Percentiles rank a stretch among this genome's conserved stretches.
Conservation (phyloP, 2,329 filamentous ascomycete genomes). For the Nigrospora oryzae region DNA sequence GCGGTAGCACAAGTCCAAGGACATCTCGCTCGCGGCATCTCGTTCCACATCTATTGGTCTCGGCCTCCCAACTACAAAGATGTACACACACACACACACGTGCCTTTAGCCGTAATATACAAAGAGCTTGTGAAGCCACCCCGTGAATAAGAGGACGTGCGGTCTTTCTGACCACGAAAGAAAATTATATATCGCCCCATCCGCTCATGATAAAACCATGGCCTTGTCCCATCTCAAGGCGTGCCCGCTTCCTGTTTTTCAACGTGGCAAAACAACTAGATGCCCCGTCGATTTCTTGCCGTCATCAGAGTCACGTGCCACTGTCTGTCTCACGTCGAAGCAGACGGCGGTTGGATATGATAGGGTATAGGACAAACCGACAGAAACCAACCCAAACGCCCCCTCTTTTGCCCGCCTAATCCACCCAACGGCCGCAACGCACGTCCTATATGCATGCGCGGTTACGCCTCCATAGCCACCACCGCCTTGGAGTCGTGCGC, state of each 20-base stretch:
- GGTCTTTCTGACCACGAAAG: too few relatives aligned
- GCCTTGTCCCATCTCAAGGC: background rate
- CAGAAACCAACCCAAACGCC: slow-evolving; percentile 21
- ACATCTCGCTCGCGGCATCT: too few relatives aligned
- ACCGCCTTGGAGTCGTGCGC: slow-evolving; percentile 13
- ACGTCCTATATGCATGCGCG: background rate
- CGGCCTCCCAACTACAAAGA: too few relatives aligned
- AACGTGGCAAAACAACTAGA: slow-evolving; percentile 4
- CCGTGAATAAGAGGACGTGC: too few relatives aligned
- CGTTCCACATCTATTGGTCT: too few relatives aligned
- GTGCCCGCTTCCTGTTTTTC: background rate
- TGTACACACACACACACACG: too few relatives aligned
- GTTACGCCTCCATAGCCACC: slow-evolving; percentile 16
- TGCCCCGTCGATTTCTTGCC: slow-evolving; percentile 14
- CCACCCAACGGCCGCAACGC: too few relatives aligned
- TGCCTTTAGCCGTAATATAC: too few relatives aligned
- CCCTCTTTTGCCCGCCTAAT: slow-evolving; percentile 3
- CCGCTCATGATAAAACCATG: slow-evolving; percentile 1
- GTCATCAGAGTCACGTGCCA: slow-evolving; percentile 20
- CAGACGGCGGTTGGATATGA: slow-evolving; percentile 25
- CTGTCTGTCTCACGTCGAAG: slow-evolving; percentile 14
- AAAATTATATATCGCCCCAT: background rate
- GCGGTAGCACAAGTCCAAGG: too few relatives aligned
- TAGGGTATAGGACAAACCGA: slow-evolving; percentile 30
- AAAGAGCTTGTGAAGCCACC: too few relatives aligned